Evolutionary conservation across 1,284 basidiomycete genomes (phyloP).

Genomic region (Puccinia polysora): DNA sequence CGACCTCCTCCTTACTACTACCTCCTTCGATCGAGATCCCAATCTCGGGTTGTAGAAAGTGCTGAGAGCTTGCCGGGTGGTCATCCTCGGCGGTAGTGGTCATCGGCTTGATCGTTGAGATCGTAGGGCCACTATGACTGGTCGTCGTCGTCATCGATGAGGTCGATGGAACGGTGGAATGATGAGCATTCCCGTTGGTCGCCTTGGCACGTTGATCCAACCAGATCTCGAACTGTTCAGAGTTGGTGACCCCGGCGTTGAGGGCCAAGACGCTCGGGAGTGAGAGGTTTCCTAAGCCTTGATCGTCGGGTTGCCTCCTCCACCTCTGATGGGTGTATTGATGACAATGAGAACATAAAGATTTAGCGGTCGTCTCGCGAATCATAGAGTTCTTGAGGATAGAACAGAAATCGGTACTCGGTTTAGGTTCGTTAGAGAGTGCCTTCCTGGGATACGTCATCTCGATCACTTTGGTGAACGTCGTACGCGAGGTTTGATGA

Average conservation of each 20-base stretch:
- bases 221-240: constrained; percentile 75
- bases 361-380: constrained; percentile 76
- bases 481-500: constrained; percentile 70
- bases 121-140: constrained; percentile 51
- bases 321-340: constrained; percentile 69
- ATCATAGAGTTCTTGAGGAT: constrained; percentile 72
- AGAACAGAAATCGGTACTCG: constrained; percentile 63
- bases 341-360: constrained; percentile 77
- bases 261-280: constrained; percentile 64
- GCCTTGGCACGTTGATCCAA: constrained; percentile 57
- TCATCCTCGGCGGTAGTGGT: constrained; percentile 46
- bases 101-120: constrained; percentile 50
- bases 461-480: constrained; percentile 80
- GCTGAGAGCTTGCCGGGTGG: constrained; percentile 56
- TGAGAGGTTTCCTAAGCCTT: constrained; percentile 53
- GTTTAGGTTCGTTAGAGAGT: constrained; percentile 58
- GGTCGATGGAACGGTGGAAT: too few species aligned
- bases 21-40: constrained; percentile 54
- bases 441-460: constrained; percentile 75
- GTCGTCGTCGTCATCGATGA: neutral
- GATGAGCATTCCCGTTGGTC: too few species aligned
- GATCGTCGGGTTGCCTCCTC: constrained; percentile 63
- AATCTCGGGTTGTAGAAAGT: constrained; percentile 52
- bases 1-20: constrained; percentile 35
- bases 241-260: constrained; percentile 74